phyloP scores from a whole-genome alignment of 768 basidiomycete species.

The Heimioporus sp. region DNA sequence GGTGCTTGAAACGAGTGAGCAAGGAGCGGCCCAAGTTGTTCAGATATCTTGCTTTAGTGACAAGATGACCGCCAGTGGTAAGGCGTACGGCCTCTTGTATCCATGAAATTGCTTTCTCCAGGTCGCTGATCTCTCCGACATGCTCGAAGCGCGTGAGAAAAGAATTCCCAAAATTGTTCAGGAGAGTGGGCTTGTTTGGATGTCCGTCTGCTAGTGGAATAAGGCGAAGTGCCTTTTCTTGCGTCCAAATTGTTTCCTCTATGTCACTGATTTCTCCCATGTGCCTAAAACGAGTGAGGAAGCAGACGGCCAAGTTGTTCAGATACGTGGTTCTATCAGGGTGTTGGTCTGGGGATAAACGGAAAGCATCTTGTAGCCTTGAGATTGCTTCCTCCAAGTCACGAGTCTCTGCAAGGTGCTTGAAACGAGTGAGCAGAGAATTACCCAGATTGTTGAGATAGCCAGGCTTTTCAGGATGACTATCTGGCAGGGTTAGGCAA shows the following conservation, averaged over 20 bases:
- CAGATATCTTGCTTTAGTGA: too few species aligned
- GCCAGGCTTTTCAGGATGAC: neutral
- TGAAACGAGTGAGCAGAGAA: neutral
- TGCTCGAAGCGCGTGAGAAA: too few species aligned
- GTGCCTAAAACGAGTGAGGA: neutral
- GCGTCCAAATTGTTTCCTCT: neutral
- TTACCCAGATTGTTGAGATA: neutral
- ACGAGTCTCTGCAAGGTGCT: neutral
- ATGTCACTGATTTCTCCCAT: neutral
- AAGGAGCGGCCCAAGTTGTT: neutral
- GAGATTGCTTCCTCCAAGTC: slow-evolving; percentile 5
- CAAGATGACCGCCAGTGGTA: too few species aligned
- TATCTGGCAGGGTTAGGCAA: neutral
- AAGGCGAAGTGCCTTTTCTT: too few species aligned
- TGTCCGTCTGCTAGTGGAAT: too few species aligned
- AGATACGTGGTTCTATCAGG: neutral
- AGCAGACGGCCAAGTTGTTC: neutral
- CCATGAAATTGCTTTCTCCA: neutral
- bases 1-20: neutral
- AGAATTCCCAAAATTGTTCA: too few species aligned
- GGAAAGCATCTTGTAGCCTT: too few species aligned
- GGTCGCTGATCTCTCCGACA: neutral
- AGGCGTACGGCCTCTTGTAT: too few species aligned
- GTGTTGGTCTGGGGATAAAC: too few species aligned
- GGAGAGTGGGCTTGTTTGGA: too few species aligned